Base-by-base conservation (phyloP, 2,329 filamentous ascomycete species). In the Talaromyces funiculosus region DNA sequence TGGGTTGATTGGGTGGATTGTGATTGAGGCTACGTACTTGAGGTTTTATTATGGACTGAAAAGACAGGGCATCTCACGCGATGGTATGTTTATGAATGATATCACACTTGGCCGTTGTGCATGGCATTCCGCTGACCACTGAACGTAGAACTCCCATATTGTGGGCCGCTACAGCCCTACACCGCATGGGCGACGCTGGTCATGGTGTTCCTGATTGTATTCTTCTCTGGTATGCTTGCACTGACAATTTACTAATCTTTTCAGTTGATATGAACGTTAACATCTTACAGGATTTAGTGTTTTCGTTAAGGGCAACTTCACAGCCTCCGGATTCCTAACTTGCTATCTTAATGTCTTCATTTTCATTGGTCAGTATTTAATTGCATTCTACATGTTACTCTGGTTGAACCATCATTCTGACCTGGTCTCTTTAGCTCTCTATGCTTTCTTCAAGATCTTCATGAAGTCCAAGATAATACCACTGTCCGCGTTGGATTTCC, bases 1-100 rank as follows among this genome's bases (percentile, higher is more conserved):
- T 3, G 87, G 86, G 3, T 85, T 90, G 71, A 88, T 90, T 66
- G 84, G 81, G 35, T 91, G 88, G 88, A 80, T 83, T 8, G 57
- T 62, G 26, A 56, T 56, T 37, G 40, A 56, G 33, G 14, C 42
- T 33, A 56, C 49, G 33, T 59, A 62, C 29, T 26, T 62, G 71
- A 83, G 73, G 74, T 89, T 87, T 71, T 78, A 86, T 63, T 79
- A 79, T 7, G 86, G 82, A 0, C 83, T 85, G 59, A 76, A 76
- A 35, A 84, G 81, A 0, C 86, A 88, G 68, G 76, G 78, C 57
- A 76, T 88, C n/a, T 72, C 79, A 20, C 72, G 86, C 70, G 74
- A 76, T 12, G 54, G 60, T 61, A 61, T 40, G 54, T 45, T 57
- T 51, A 9, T 22, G 16, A 56, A n/a, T 29, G 3, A 16, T 35